Percentiles rank a stretch among this genome's conserved stretches.
These are phyloP conservation scores for Teunomyces aglyptinius DNA, from an alignment of 805 yeast genomes.

Conservation along the genomic window DNA sequence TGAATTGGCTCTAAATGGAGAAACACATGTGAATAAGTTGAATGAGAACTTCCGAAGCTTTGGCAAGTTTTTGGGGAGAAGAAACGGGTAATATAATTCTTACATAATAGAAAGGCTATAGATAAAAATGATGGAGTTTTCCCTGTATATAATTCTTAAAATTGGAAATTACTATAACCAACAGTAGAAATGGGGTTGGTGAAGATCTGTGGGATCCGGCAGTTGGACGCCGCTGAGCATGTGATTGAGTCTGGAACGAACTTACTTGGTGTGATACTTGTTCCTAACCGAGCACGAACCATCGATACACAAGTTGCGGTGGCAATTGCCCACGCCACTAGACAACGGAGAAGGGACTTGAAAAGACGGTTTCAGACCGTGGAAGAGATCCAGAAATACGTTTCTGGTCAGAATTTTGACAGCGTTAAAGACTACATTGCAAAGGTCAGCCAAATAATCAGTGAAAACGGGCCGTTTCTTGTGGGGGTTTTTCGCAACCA, in stretches of 20 bases:
- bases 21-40: constrained; percentile 58
- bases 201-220: constrained; percentile 82
- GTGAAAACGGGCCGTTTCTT: constrained; percentile 57
- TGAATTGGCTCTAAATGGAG: constrained; percentile 50
- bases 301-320: constrained; percentile 38
- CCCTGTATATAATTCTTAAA: too few species aligned
- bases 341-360: constrained; percentile 17
- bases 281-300: constrained; percentile 77
- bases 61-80: constrained; percentile 51
- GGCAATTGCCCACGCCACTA: constrained; percentile 27
- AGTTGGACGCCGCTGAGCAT: constrained; percentile 61
- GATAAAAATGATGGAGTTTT: too few species aligned
- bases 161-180: too few species aligned
- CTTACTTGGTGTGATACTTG: constrained; percentile 80
- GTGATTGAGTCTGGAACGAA: constrained; percentile 76
- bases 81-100: constrained; percentile 11
- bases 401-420: constrained; percentile 13
- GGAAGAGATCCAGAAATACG: constrained; percentile 14
- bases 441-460: constrained; percentile 22
- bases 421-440: constrained; percentile 30
- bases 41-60: constrained; percentile 65
- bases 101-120: too few species aligned
- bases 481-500: constrained; percentile 95
- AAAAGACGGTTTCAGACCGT: constrained; percentile 18
- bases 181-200: constrained; percentile 23